phyloP scores from a whole-genome alignment of 2,329 filamentous ascomycete genomes.

The Cladosporium velox region DNA sequence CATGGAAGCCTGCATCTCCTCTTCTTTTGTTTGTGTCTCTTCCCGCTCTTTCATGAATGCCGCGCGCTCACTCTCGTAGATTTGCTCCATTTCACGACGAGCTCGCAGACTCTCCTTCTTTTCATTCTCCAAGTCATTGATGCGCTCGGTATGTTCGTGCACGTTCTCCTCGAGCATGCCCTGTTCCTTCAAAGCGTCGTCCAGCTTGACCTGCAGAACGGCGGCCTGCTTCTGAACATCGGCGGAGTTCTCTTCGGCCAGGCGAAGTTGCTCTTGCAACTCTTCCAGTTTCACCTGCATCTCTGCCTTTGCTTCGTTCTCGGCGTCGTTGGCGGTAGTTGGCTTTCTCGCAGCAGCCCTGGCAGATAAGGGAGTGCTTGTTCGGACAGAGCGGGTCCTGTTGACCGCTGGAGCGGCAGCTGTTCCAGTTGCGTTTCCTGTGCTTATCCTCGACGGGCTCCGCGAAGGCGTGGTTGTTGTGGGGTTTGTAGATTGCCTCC shows the following conservation, averaged over 20 bases:
- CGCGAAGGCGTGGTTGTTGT: slow-evolving; percentile 5
- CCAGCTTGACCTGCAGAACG: slow-evolving; percentile 79
- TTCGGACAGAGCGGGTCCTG: slow-evolving; percentile 63
- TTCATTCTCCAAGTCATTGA: slow-evolving; percentile 79
- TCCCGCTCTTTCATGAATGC: slow-evolving; percentile 90
- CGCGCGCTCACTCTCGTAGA: slow-evolving; percentile 87
- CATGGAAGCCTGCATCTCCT: slow-evolving; percentile 87
- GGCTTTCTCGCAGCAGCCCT: slow-evolving; percentile 68
- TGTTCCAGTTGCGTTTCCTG: slow-evolving; percentile 6
- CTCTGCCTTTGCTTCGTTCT: slow-evolving; percentile 74
- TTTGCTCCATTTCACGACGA: slow-evolving; percentile 86
- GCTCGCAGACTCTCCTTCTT: slow-evolving; percentile 81
- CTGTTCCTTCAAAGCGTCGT: slow-evolving; percentile 82
- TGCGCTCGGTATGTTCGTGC: slow-evolving; percentile 82
- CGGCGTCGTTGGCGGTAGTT: slow-evolving; percentile 35
- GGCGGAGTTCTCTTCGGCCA: slow-evolving; percentile 66
- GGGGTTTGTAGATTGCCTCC: slow-evolving; percentile 18
- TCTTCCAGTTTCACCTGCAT: slow-evolving; percentile 79
- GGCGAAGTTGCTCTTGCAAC: slow-evolving; percentile 77
- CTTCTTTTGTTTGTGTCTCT: slow-evolving; percentile 77
- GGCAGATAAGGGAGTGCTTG: slow-evolving; percentile 65
- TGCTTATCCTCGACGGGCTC: slow-evolving; percentile 18
- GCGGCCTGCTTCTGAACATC: slow-evolving; percentile 84
- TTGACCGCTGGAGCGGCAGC: slow-evolving; percentile 24
- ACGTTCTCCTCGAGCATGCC: slow-evolving; percentile 81